These are phyloP conservation scores for Schizothecium vesticola DNA, from an alignment of 495 filamentous ascomycete genomes.

Conservation along the genomic window DNA sequence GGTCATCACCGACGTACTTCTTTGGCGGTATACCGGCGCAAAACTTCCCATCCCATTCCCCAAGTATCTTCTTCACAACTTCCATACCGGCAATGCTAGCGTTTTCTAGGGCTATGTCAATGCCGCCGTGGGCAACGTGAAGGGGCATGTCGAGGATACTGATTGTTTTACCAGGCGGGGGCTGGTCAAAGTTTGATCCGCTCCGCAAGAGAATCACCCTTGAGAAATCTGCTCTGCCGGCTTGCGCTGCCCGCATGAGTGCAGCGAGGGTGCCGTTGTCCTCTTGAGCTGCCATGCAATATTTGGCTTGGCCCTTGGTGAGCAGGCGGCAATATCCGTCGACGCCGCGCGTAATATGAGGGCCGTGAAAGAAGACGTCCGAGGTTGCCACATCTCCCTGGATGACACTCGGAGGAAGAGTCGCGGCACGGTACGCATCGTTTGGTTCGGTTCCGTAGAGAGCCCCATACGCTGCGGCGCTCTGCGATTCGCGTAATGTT, in stretches of 20 bases:
- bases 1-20: not conserved
- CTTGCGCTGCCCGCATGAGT: not conserved
- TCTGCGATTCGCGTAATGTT: not conserved
- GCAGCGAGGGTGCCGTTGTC: slow-evolving; percentile 6
- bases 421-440: not conserved
- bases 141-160: slow-evolving; percentile 1
- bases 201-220: slow-evolving; percentile 6
- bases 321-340: slow-evolving; percentile 1
- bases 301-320: not conserved
- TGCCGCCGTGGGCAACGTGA: slow-evolving; percentile 4
- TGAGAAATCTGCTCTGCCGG: slow-evolving; percentile 1
- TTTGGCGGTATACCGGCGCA: not conserved
- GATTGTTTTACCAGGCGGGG: not conserved
- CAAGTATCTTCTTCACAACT: slow-evolving; percentile 2
- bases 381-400: slow-evolving; percentile 5
- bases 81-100: slow-evolving; percentile 1
- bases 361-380: slow-evolving; percentile 9
- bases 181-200: slow-evolving; percentile 9
- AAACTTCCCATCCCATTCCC: slow-evolving; percentile 2
- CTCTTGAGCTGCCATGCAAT: slow-evolving; percentile 11
- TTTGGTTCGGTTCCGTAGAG: not conserved
- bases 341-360: not conserved
- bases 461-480: not conserved
- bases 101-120: slow-evolving; percentile 8
- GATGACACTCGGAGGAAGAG: slow-evolving; percentile 7